Conservation (phyloP, 139 green algal species). For the Chlamydomonas asymmetrica region DNA sequence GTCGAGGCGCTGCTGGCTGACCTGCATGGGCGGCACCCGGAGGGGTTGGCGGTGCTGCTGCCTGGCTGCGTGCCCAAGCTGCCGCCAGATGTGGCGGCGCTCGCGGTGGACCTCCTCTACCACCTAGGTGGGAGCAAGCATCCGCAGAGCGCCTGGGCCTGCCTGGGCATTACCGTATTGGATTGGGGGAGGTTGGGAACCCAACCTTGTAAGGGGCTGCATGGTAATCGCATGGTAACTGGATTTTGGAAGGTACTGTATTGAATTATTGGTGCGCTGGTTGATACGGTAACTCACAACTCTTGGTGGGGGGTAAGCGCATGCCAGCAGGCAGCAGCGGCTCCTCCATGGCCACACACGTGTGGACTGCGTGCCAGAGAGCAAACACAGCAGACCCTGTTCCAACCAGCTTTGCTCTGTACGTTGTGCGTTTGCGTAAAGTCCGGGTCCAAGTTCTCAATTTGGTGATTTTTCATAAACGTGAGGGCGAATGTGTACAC, state of each 20-base stretch:
- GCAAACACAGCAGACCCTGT: too few relatives aligned
- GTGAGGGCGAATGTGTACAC: neutral
- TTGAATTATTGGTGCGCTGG: neutral
- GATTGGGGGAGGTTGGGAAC: too few relatives aligned
- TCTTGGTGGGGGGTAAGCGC: too few relatives aligned
- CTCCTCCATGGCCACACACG: too few relatives aligned
- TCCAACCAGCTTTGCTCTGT: neutral
- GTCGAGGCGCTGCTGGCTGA: neutral
- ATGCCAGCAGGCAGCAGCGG: too few relatives aligned
- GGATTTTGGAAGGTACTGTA: neutral
- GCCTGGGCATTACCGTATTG: too few relatives aligned
- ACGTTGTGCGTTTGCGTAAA: neutral
- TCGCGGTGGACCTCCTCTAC: constrained; percentile 41
- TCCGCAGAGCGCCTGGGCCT: neutral
- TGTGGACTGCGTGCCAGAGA: too few relatives aligned
- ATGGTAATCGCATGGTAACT: neutral
- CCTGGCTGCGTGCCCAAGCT: constrained; percentile 22
- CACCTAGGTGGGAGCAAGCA: constrained; percentile 19
- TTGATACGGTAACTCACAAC: neutral
- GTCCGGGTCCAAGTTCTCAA: neutral
- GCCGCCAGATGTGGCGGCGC: neutral
- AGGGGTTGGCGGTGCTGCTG: constrained; percentile 6
- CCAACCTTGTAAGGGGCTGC: too few relatives aligned
- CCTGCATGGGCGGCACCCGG: neutral
- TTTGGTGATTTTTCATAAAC: neutral